Percentiles rank a stretch among this genome's conserved stretches.
phyloP scores from a whole-genome alignment of 371 early-diverging fungal genomes.

The Circinella minor region DNA sequence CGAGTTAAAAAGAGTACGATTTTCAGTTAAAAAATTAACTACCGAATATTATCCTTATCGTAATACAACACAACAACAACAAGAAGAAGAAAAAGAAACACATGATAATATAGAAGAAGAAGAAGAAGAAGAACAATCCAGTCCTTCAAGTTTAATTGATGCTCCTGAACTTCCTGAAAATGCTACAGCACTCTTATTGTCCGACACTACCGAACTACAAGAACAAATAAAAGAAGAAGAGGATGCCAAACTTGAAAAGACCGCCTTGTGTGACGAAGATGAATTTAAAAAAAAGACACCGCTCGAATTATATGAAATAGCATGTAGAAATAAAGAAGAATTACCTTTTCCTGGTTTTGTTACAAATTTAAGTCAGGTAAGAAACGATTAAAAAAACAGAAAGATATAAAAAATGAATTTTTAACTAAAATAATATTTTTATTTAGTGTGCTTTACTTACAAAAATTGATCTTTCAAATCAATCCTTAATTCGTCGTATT shows the following conservation, averaged over 20 bases:
- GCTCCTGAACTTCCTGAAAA: constrained; percentile 14
- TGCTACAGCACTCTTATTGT: constrained; percentile 5
- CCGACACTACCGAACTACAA: not conserved
- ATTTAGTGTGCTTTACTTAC: constrained; percentile 28
- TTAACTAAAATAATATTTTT: not conserved
- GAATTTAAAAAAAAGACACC: constrained; percentile 23
- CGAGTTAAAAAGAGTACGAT: constrained; percentile 59
- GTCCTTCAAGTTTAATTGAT: not conserved
- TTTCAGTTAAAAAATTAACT: constrained; percentile 58
- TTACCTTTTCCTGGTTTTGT: constrained; percentile 54
- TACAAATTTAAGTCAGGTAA: constrained; percentile 32
- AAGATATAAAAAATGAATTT: no score
- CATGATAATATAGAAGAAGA: not conserved
- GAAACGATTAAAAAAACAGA: no score
- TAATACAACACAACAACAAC: constrained; percentile 9
- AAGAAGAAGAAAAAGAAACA: not conserved
- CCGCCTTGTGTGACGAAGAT: constrained; percentile 2
- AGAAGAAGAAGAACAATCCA: constrained; percentile 8
- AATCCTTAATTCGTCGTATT: constrained; percentile 34
- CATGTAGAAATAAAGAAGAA: constrained; percentile 63
- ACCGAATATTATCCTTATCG: constrained; percentile 52
- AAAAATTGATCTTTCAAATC: constrained; percentile 53
- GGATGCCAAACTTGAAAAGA: constrained; percentile 1
- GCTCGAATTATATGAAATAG: constrained; percentile 38
- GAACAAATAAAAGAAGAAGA: not conserved